Conservation (phyloP, 2,329 filamentous ascomycete species). For the Phaeosphaeria sp. region DNA sequence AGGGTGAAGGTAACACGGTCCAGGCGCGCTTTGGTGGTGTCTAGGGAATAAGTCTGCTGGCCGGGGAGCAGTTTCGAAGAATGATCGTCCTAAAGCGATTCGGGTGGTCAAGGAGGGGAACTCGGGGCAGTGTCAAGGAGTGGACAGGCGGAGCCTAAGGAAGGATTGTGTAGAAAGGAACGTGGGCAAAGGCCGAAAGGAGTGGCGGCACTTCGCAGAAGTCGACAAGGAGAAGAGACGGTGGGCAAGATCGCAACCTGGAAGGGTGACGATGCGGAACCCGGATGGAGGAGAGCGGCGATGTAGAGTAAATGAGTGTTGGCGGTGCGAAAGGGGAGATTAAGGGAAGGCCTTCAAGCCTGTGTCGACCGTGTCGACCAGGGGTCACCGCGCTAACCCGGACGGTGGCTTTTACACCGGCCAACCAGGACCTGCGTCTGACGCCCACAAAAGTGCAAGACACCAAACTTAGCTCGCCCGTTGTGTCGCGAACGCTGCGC, state of each 20-base stretch:
- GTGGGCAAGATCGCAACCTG: slow-evolving; percentile 37
- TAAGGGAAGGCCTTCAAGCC: slow-evolving; percentile 41
- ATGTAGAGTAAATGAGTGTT: slow-evolving; percentile 40
- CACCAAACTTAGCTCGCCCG: slow-evolving; percentile 26
- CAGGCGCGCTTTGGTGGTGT: slow-evolving; percentile 38
- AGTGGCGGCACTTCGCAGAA: slow-evolving; percentile 52
- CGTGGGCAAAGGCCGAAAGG: slow-evolving; percentile 51
- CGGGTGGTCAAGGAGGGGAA: slow-evolving; percentile 38
- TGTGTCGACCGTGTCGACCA: slow-evolving; percentile 19
- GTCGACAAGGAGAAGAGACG: slow-evolving; percentile 46
- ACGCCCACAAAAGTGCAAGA: slow-evolving; percentile 20
- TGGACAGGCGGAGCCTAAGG: slow-evolving; percentile 49
- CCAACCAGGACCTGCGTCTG: slow-evolving; percentile 14
- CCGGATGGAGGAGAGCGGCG: slow-evolving; percentile 39
- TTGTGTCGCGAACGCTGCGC: slow-evolving; percentile 24
- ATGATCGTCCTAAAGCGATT: slow-evolving; percentile 48
- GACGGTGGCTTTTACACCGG: slow-evolving; percentile 8
- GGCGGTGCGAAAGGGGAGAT: slow-evolving; percentile 41
- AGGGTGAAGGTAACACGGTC: slow-evolving; percentile 44
- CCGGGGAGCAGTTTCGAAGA: slow-evolving; percentile 42
- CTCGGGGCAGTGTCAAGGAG: slow-evolving; percentile 41
- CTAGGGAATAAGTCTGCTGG: slow-evolving; percentile 47
- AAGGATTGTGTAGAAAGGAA: slow-evolving; percentile 41
- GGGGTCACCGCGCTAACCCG: slow-evolving; percentile 30
- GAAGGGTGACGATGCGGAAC: slow-evolving; percentile 40